Evolutionary conservation across 345 rosid species (phyloP).

Genomic region (Dimocarpus longan): DNA sequence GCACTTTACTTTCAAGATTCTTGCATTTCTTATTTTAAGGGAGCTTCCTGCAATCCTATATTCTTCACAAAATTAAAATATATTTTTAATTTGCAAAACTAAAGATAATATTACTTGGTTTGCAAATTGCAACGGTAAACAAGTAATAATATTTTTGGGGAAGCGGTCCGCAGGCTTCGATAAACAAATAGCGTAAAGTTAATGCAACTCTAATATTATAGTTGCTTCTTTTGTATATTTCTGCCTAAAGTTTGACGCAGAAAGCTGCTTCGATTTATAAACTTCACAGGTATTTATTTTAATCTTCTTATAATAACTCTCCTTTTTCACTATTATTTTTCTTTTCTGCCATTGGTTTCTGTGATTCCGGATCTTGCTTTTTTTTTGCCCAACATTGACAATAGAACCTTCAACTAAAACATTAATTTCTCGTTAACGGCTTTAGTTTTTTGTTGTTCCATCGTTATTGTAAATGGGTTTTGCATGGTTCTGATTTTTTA

Average conservation of each 20-base stretch:
- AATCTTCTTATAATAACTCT: background rate
- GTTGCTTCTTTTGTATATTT: background rate
- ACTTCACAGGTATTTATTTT: slow-evolving; percentile 3
- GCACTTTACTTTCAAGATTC: too few relatives aligned
- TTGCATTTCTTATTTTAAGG: too few relatives aligned
- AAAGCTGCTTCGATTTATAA: background rate
- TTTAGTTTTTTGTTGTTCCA: background rate
- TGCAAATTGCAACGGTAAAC: too few relatives aligned
- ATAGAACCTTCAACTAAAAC: background rate
- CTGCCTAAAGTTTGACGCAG: background rate
- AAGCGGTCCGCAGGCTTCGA: too few relatives aligned
- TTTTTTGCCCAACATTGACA: background rate
- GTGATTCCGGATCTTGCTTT: background rate
- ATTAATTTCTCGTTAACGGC: background rate
- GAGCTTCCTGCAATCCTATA: too few relatives aligned
- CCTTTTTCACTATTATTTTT: background rate
- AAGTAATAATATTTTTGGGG: too few relatives aligned
- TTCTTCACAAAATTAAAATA: too few relatives aligned
- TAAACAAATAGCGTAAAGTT: background rate
- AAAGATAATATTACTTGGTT: too few relatives aligned
- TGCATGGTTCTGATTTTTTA: background rate
- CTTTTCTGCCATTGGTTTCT: background rate
- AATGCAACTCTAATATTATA: background rate
- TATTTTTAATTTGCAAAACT: too few relatives aligned
- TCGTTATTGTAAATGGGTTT: background rate